Evolutionary conservation across 2,329 filamentous ascomycete genomes (phyloP).

Genomic region (Beauveria sp.): DNA sequence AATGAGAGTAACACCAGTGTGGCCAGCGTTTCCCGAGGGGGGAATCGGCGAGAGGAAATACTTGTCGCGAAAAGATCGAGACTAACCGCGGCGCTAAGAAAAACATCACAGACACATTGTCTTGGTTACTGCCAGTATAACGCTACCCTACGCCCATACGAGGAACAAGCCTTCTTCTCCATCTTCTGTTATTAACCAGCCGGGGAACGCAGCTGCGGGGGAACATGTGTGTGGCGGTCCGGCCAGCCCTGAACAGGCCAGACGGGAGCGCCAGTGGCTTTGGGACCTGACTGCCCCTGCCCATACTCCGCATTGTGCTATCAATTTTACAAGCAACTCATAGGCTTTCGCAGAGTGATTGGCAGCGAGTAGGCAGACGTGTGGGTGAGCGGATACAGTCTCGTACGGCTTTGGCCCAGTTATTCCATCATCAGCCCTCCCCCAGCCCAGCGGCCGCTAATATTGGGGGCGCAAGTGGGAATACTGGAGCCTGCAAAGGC

Average conservation of each 20-base stretch:
- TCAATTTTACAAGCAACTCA: background rate
- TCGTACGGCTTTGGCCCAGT: conserved; percentile 5
- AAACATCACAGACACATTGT: background rate
- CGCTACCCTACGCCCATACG: background rate
- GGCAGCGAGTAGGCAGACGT: background rate
- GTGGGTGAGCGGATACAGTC: background rate
- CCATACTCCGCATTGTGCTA: background rate
- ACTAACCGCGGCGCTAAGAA: background rate
- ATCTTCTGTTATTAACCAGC: background rate
- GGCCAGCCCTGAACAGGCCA: background rate
- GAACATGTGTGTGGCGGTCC: background rate
- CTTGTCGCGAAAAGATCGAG: background rate
- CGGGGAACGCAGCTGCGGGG: background rate
- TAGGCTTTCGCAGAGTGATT: background rate
- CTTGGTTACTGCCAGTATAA: background rate
- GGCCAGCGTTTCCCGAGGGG: background rate
- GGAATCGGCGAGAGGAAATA: background rate
- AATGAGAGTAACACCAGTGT: background rate
- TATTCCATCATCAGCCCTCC: background rate
- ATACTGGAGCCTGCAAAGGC: background rate
- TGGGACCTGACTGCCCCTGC: background rate
- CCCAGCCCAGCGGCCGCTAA: background rate
- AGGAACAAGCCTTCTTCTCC: background rate
- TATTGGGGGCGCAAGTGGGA: background rate
- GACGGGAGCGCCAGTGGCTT: background rate